phyloP scores from a whole-genome alignment of 306 rosid species.

The Casuarina cunninghamiana region DNA sequence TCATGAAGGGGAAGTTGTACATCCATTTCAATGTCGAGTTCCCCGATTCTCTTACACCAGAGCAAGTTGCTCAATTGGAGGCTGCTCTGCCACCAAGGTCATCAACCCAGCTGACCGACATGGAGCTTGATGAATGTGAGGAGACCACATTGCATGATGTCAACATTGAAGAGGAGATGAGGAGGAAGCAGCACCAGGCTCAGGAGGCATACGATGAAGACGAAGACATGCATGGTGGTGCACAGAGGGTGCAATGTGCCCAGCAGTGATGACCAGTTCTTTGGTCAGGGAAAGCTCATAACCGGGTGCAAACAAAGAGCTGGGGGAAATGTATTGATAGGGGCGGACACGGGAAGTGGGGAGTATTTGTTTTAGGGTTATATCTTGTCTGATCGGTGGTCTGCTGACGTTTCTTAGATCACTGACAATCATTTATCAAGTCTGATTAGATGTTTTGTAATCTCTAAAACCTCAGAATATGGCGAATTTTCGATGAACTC shows the following conservation, averaged over 20 bases:
- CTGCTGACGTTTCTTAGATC: too few relatives aligned
- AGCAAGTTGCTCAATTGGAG: constrained; percentile 63
- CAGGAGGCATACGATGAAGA: constrained; percentile 86
- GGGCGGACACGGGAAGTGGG: not conserved
- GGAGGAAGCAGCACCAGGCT: constrained; percentile 63
- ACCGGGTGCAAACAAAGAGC: not conserved
- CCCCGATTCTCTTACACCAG: constrained; percentile 64
- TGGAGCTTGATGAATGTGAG: constrained; percentile 95
- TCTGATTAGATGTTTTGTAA: too few relatives aligned
- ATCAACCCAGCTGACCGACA: constrained; percentile 59
- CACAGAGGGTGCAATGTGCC: constrained; percentile 95
- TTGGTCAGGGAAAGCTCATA: not conserved
- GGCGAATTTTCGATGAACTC: too few relatives aligned
- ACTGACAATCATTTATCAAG: too few relatives aligned
- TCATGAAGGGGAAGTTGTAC: constrained; percentile 92
- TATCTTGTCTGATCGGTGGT: too few relatives aligned
- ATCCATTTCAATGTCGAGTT: constrained; percentile 84
- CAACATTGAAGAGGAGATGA: constrained; percentile 79
- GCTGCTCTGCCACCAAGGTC: constrained; percentile 67
- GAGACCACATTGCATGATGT: constrained; percentile 88
- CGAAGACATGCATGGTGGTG: constrained; percentile 87
- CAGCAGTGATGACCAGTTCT: constrained; percentile 51
- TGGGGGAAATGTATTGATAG: not conserved
- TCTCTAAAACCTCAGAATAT: too few relatives aligned
- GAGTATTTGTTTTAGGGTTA: too few relatives aligned